Percentiles rank a stretch among this genome's conserved stretches.
Conservation (phyloP, 768 basidiomycete genomes). For the Boletales sp. region DNA sequence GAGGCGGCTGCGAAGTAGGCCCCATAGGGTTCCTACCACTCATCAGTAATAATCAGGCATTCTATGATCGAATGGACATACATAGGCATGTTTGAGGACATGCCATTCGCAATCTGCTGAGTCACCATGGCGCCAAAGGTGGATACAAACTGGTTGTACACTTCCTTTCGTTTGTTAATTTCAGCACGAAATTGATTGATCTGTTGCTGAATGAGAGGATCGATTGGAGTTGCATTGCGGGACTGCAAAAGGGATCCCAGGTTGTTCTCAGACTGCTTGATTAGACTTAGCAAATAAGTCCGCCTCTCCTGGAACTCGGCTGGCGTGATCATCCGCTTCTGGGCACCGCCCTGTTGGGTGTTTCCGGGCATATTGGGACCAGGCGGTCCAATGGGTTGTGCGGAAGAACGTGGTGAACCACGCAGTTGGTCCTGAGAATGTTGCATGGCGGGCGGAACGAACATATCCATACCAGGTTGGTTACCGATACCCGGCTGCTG, state of each 20-base stretch:
- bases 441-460: conserved; percentile 43
- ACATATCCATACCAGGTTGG: conserved; percentile 42
- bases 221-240: conserved; percentile 15
- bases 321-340: conserved; percentile 18
- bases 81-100: conserved; percentile 27
- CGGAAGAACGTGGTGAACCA: conserved; percentile 42
- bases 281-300: conserved; percentile 3
- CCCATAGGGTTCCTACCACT: conserved; percentile 16
- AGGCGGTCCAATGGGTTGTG: conserved; percentile 20
- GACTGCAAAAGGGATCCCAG: conserved; percentile 6
- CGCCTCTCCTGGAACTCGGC: conserved; percentile 25
- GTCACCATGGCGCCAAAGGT: conserved; percentile 23
- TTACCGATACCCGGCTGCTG: conserved; percentile 29
- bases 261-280: conserved; percentile 14
- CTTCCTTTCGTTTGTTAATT: conserved; percentile 35
- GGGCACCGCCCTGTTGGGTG: conserved; percentile 19
- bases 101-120: conserved; percentile 24
- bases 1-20: conserved; percentile 18
- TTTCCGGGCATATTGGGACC: conserved; percentile 15
- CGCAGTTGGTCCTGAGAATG: conserved; percentile 42
- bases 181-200: conserved; percentile 19
- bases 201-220: conserved; percentile 15
- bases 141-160: conserved; percentile 34
- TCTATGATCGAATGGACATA: conserved; percentile 19
- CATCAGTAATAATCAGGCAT: conserved; percentile 3